Evolutionary conservation across 768 basidiomycete species (phyloP).

Genomic region (Hygrophorus russula): DNA sequence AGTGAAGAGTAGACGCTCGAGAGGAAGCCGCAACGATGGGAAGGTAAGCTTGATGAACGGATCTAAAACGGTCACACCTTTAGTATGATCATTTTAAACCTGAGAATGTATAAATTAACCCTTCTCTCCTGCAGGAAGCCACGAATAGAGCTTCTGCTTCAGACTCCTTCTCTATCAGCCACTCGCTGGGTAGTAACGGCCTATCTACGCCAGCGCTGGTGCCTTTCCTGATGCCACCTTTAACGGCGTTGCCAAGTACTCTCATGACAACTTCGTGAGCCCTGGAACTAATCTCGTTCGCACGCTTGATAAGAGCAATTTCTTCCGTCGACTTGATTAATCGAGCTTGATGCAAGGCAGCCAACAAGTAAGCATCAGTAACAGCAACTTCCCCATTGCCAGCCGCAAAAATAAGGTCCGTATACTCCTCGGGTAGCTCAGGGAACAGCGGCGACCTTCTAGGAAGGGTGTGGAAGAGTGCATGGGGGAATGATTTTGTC

Average conservation of each 20-base stretch:
- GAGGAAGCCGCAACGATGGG: slow-evolving; percentile 87
- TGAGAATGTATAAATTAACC: slow-evolving; percentile 36
- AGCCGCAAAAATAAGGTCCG: slow-evolving; percentile 22
- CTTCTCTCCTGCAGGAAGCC: slow-evolving; percentile 79
- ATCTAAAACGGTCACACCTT: slow-evolving; percentile 27
- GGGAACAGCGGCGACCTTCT: slow-evolving; percentile 41
- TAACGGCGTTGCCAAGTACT: slow-evolving; percentile 67
- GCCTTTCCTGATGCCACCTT: slow-evolving; percentile 36
- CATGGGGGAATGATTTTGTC: slow-evolving; percentile 37
- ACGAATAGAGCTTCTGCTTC: slow-evolving; percentile 94
- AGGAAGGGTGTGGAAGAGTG: slow-evolving; percentile 59
- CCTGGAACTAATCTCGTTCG: slow-evolving; percentile 77
- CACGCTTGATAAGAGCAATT: slow-evolving; percentile 62
- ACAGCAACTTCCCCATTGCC: slow-evolving; percentile 24
- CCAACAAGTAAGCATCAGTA: slow-evolving; percentile 55
- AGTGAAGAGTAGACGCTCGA: slow-evolving; percentile 84
- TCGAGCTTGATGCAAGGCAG: slow-evolving; percentile 72
- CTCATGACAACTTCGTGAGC: slow-evolving; percentile 93
- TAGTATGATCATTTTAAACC: not conserved
- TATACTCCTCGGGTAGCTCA: slow-evolving; percentile 29
- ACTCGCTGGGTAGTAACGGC: slow-evolving; percentile 62
- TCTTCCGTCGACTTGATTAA: slow-evolving; percentile 70
- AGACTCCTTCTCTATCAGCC: slow-evolving; percentile 85
- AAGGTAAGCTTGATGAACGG: slow-evolving; percentile 81
- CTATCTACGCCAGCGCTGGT: slow-evolving; percentile 32